phyloP scores from a whole-genome alignment of 495 filamentous ascomycete species.

The Hypoxylon subgilvum region DNA sequence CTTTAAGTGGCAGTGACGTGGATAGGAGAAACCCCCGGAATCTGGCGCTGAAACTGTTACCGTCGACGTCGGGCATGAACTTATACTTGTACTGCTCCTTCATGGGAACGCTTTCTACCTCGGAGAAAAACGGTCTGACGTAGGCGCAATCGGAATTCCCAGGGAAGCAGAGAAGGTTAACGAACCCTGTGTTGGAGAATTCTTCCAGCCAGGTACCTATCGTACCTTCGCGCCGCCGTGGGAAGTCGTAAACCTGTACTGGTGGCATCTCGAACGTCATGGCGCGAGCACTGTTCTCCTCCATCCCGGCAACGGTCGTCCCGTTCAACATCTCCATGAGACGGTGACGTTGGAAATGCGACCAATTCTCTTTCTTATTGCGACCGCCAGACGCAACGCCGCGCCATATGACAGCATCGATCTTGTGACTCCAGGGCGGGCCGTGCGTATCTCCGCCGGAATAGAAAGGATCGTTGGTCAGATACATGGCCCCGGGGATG shows the following conservation, averaged over 20 bases:
- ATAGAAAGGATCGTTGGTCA: conserved; percentile 67
- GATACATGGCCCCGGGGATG: conserved; percentile 79
- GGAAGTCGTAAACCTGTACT: conserved; percentile 41
- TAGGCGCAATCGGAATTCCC: conserved; percentile 48
- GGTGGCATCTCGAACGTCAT: conserved; percentile 51
- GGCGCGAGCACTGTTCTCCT: conserved; percentile 39
- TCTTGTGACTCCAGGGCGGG: conserved; percentile 63
- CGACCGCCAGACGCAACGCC: conserved; percentile 72
- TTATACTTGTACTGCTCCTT: conserved; percentile 65
- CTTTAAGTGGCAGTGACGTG: conserved; percentile 64
- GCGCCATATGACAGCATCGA: conserved; percentile 67
- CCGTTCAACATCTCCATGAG: conserved; percentile 73
- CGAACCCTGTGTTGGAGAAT: conserved; percentile 50
- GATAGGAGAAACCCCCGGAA: conserved; percentile 66
- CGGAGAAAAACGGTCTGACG: conserved; percentile 45
- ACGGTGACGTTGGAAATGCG: conserved; percentile 73
- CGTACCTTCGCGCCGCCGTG: conserved; percentile 32
- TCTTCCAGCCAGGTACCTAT: conserved; percentile 48
- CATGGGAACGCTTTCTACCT: conserved; percentile 46
- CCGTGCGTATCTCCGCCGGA: conserved; percentile 58
- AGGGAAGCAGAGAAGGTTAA: conserved; percentile 44
- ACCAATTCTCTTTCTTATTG: conserved; percentile 70
- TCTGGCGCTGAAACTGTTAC: conserved; percentile 67
- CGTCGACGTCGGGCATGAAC: conserved; percentile 66
- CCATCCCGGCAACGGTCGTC: conserved; percentile 57